Evolutionary conservation across 495 filamentous ascomycete genomes (phyloP).

Genomic region (Apodospora peruviana): DNA sequence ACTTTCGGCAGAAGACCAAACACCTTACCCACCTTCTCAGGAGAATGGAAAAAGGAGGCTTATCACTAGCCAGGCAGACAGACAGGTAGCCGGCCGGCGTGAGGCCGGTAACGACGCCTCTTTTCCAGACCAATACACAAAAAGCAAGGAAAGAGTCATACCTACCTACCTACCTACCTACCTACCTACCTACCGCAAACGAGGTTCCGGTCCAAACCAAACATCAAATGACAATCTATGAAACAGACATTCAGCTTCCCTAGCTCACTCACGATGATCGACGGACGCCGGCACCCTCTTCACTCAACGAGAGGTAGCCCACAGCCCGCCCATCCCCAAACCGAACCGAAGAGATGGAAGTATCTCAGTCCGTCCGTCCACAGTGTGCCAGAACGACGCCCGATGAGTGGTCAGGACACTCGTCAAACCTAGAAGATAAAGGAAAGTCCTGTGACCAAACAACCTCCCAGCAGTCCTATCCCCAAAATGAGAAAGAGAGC

Average conservation of each 20-base stretch:
- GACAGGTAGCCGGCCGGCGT: background rate
- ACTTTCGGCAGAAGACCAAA: background rate
- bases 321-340: background rate
- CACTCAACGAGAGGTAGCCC: background rate
- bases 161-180: no score
- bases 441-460: background rate
- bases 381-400: background rate
- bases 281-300: background rate
- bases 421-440: background rate
- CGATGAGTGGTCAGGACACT: background rate
- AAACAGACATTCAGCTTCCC: background rate
- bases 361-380: background rate
- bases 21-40: background rate
- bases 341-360: background rate
- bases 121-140: no score
- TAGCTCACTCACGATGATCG: no score
- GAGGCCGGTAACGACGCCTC: background rate
- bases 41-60: background rate
- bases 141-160: no score
- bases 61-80: background rate
- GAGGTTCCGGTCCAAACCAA: background rate
- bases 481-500: background rate
- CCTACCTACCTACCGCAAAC: background rate
- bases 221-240: background rate
- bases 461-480: background rate